Evolutionary conservation across 2,329 filamentous ascomycete genomes (phyloP), one percentile per base, ranked within the genome.

Genomic region (Chrysoporthe austroafricana): DNA sequence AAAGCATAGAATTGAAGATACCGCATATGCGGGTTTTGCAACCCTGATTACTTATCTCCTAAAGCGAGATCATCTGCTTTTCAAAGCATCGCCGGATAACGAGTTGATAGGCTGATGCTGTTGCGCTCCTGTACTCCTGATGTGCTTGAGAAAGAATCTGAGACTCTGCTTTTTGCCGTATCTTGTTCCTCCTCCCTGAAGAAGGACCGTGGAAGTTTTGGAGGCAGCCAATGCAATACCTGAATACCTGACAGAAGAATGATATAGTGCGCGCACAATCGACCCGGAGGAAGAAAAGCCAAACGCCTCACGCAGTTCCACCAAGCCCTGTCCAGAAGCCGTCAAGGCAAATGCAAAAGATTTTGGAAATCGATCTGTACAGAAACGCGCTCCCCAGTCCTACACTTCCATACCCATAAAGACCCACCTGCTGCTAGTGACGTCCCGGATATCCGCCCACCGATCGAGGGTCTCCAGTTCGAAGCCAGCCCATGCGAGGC

Each of bases 401-500:
- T 85, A 97, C 68, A 95, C 82, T 77, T 97, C 94, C 89, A 97
- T 96, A 71, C 90, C 89, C 84, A 97, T 88, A 77, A 96, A 93
- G 68, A 97, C 79, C 94, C 94, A 97, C 74, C 85, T 85, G 63
- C 89, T 82, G 80, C 93, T 97, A 62, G 91, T 88, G 64, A 90
- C 85, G 71, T 91, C 87, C 65, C 85, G 77, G 50, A 84, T 83
- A 58, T 84, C 81, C 18, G 87, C 86, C 90, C 93, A 97, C 73
- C 88, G 86, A 73, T 94, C 90, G 56, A 97, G 84, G 34, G 92
- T 95, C 62, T 88, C 89, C 72, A 95, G 86, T 76, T 92, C 91
- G 76, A 97, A 97, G 66, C 94, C 94, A 71, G 96, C 94, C 94
- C 94, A 97, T 77, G 94, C 92, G 63, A 97, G 86, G 74, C 93